A percentile compares a stretch with the other conserved stretches of the same genome.
phyloP scores from a whole-genome alignment of 75 land plant species.

The Isoetes taiwanensis region DNA sequence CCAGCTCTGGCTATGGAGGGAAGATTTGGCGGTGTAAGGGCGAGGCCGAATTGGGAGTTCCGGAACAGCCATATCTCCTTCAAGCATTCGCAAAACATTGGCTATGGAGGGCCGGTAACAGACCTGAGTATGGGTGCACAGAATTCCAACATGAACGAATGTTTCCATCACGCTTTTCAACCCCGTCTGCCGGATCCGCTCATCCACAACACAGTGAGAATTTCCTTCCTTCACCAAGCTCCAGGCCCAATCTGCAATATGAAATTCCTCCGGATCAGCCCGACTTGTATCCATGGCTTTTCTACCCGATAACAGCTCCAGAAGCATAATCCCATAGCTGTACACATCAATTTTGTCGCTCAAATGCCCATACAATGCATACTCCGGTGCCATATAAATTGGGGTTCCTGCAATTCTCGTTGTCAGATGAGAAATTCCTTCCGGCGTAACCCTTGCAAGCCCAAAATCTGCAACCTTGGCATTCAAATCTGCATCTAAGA shows the following conservation, averaged over 20 bases:
- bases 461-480: slow-evolving; percentile 6
- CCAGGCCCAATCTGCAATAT: slow-evolving; percentile 2
- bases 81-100: too few relatives aligned
- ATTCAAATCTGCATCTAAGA: background rate
- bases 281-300: background rate
- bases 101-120: too few relatives aligned
- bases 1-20: too few relatives aligned
- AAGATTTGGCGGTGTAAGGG: too few relatives aligned
- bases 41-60: too few relatives aligned
- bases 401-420: background rate
- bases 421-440: background rate
- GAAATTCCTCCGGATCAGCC: background rate
- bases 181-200: too few relatives aligned
- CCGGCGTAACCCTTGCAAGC: background rate
- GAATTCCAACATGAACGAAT: too few relatives aligned
- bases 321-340: slow-evolving; percentile 1
- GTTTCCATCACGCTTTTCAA: too few relatives aligned
- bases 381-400: background rate
- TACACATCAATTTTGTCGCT: slow-evolving; percentile 2
- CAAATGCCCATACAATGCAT: background rate
- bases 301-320: background rate
- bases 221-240: background rate
- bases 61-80: too few relatives aligned
- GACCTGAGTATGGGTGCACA: too few relatives aligned
- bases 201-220: too few relatives aligned